Percentiles rank a stretch among this genome's conserved stretches.
These are phyloP conservation scores for Telfairia occidentalis DNA, from an alignment of 331 rosid species.

Conservation along the genomic window DNA sequence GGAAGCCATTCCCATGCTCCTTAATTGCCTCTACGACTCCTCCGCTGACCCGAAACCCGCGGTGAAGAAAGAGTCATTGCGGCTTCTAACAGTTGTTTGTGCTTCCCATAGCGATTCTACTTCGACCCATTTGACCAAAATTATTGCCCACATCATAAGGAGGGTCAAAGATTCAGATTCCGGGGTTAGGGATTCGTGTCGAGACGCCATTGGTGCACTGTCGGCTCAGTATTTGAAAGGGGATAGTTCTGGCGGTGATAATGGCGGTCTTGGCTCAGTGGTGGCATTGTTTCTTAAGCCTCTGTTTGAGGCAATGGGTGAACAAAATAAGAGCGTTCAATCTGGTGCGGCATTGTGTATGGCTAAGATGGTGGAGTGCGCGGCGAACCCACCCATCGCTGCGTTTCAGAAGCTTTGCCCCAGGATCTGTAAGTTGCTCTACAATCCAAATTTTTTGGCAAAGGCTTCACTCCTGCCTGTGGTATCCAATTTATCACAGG, in stretches of 20 bases:
- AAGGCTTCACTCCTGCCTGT: slow-evolving; percentile 73
- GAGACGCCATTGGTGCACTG: slow-evolving; percentile 61
- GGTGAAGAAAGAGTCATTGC: slow-evolving; percentile 66
- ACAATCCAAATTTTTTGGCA: slow-evolving; percentile 67
- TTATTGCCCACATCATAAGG: slow-evolving; percentile 49
- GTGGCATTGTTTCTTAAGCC: slow-evolving; percentile 86
- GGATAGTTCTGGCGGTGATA: slow-evolving; percentile 17
- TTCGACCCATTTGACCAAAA: slow-evolving; percentile 58
- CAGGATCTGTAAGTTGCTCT: slow-evolving; percentile 79
- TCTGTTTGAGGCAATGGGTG: slow-evolving; percentile 85
- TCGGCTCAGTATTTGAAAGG: slow-evolving; percentile 48
- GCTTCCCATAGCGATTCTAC: slow-evolving; percentile 49
- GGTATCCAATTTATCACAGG: slow-evolving; percentile 79
- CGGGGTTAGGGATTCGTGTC: slow-evolving; percentile 64
- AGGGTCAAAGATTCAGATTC: slow-evolving; percentile 85
- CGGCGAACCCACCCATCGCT: slow-evolving; percentile 36
- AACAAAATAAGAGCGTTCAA: slow-evolving; percentile 76
- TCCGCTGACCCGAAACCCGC: slow-evolving; percentile 76
- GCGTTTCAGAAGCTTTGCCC: slow-evolving; percentile 88
- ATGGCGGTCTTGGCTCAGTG: slow-evolving; percentile 38
- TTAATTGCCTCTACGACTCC: slow-evolving; percentile 79
- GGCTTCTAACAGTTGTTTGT: slow-evolving; percentile 52
- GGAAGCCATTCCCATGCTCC: slow-evolving; percentile 70
- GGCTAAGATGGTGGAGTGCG: slow-evolving; percentile 83
- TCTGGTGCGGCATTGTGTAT: slow-evolving; percentile 82